Evolutionary conservation across 805 yeast species (phyloP).

Genomic region (Starmerella apicola): DNA sequence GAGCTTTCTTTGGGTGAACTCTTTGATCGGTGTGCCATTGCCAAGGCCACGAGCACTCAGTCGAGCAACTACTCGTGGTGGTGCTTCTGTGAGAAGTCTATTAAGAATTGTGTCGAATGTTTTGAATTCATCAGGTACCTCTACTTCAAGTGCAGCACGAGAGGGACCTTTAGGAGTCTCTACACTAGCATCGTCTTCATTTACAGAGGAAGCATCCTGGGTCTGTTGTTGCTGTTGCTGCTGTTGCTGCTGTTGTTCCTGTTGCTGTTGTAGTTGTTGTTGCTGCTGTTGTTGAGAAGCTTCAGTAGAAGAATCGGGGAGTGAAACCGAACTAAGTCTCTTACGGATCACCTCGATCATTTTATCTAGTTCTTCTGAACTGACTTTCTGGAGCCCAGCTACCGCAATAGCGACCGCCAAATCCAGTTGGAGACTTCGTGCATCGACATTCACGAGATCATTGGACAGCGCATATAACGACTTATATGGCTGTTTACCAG

Average conservation of each 20-base stretch:
- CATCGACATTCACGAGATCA: conserved; percentile 32
- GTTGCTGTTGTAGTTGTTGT: background rate
- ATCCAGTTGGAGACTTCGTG: conserved; percentile 52
- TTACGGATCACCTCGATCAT: conserved; percentile 60
- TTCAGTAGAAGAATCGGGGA: conserved; percentile 34
- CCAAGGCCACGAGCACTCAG: conserved; percentile 51
- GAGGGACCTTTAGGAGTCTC: conserved; percentile 9
- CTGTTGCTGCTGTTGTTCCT: background rate
- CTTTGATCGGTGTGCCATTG: conserved; percentile 24
- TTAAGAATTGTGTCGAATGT: conserved; percentile 9
- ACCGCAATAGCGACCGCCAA: conserved; percentile 53
- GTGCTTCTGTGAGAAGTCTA: conserved; percentile 13
- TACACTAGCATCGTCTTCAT: background rate
- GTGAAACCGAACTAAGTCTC: conserved; percentile 27
- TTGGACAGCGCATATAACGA: conserved; percentile 45
- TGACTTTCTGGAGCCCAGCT: conserved; percentile 49
- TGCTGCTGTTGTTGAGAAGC: background rate
- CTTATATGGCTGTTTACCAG: conserved; percentile 34
- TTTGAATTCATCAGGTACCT: conserved; percentile 11
- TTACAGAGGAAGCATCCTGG: background rate
- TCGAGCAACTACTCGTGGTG: conserved; percentile 15
- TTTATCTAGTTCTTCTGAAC: conserved; percentile 40
- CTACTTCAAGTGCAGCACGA: conserved; percentile 15
- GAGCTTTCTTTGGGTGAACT: conserved; percentile 54
- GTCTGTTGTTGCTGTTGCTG: background rate